Percentiles rank a stretch among this genome's conserved stretches.
phyloP scores from a whole-genome alignment of 2,329 filamentous ascomycete species.

The Zymoseptoria crescenta region DNA sequence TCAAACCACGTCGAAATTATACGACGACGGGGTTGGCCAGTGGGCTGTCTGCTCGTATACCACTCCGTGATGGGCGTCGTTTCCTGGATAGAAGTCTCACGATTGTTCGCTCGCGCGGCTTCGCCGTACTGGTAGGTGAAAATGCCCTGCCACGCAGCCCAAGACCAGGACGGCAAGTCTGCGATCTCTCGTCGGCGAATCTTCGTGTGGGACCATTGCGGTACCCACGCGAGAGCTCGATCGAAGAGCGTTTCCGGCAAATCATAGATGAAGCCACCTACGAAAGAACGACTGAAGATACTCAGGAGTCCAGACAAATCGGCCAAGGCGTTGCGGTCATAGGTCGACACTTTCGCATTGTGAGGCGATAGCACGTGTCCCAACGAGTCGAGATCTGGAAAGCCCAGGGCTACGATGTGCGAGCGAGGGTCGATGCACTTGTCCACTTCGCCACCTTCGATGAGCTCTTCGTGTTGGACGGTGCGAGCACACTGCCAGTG shows the following conservation, averaged over 20 bases:
- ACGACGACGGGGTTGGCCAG: neutral
- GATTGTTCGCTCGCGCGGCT: neutral
- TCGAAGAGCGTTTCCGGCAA: conserved; percentile 1
- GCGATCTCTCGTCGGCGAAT: neutral
- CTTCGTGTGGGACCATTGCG: neutral
- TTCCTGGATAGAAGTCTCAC: neutral
- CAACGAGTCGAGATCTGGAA: neutral
- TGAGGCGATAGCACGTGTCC: neutral
- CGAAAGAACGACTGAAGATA: neutral
- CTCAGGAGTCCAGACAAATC: neutral
- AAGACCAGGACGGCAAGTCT: neutral
- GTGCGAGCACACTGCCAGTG: neutral
- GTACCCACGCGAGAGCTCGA: neutral
- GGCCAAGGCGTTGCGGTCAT: neutral
- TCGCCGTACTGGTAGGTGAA: neutral
- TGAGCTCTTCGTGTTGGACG: neutral
- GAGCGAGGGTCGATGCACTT: neutral
- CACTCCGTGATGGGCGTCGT: neutral
- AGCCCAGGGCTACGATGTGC: neutral
- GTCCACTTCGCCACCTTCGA: neutral
- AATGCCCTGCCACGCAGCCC: neutral
- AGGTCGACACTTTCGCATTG: neutral
- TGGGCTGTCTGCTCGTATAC: neutral
- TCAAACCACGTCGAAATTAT: neutral
- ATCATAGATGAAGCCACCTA: neutral